These are phyloP conservation scores for Ramaria sp. DNA, from an alignment of 768 basidiomycete species.

Conservation along the genomic window DNA sequence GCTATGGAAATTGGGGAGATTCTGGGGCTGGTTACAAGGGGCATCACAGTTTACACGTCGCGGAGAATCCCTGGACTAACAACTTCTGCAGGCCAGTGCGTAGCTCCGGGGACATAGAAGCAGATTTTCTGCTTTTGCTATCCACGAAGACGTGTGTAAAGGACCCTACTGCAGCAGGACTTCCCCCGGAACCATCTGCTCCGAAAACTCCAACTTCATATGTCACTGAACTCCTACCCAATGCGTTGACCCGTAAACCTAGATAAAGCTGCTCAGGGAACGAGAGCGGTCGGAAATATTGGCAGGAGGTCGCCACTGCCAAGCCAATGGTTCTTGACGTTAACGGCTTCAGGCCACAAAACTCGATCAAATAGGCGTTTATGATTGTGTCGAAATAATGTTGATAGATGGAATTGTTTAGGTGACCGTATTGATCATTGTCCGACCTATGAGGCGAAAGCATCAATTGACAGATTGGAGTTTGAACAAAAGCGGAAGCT, in stretches of 20 bases:
- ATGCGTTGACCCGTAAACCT: slow-evolving; percentile 52
- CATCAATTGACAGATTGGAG: not conserved
- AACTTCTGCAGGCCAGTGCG: slow-evolving; percentile 39
- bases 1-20: not conserved
- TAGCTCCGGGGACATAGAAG: slow-evolving; percentile 30
- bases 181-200: slow-evolving; percentile 35
- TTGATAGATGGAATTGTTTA: slow-evolving; percentile 76
- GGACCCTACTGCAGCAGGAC: slow-evolving; percentile 35
- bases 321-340: slow-evolving; percentile 47
- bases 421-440: slow-evolving; percentile 77
- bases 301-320: slow-evolving; percentile 68
- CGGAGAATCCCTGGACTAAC: not conserved
- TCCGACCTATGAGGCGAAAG: slow-evolving; percentile 47
- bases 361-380: slow-evolving; percentile 66
- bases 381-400: slow-evolving; percentile 75
- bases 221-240: slow-evolving; percentile 66
- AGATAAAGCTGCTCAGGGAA: slow-evolving; percentile 66
- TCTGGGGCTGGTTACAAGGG: not conserved
- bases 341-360: slow-evolving; percentile 50
- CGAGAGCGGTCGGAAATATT: slow-evolving; percentile 64
- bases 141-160: slow-evolving; percentile 85
- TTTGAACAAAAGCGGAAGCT: too few species aligned
- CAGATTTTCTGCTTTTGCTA: slow-evolving; percentile 44
- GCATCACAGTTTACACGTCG: slow-evolving; percentile 10
- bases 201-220: slow-evolving; percentile 76